These are phyloP conservation scores for Capsicum chinense DNA, from an alignment of 257 asterid species.

Conservation along the genomic window DNA sequence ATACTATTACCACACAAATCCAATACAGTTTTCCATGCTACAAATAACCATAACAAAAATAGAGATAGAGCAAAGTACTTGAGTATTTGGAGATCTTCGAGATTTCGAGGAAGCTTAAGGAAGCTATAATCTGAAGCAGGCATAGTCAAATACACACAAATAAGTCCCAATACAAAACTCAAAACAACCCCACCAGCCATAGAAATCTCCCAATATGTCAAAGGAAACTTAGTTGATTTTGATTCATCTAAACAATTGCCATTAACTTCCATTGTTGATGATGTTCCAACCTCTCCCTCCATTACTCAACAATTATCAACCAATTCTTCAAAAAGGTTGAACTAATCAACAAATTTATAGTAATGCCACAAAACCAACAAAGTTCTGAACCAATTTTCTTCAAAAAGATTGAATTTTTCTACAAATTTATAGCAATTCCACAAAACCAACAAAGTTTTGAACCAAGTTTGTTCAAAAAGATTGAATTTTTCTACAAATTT, in stretches of 20 bases:
- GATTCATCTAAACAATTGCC: conserved; percentile 22
- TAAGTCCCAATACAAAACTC: conserved; percentile 65
- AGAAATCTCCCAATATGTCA: conserved; percentile 66
- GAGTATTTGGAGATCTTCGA: conserved; percentile 81
- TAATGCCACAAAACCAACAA: neutral
- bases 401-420: neutral
- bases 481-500: too few species aligned
- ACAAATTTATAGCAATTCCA: neutral
- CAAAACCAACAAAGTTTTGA: neutral
- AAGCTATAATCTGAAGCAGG: conserved; percentile 93
- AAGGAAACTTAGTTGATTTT: conserved; percentile 51
- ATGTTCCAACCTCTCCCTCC: neutral
- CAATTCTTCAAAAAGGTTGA: neutral
- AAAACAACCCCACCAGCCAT: conserved; percentile 70
- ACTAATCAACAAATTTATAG: neutral
- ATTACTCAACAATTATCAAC: neutral
- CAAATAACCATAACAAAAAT: neutral
- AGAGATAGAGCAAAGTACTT: conserved; percentile 46
- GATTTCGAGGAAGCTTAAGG: conserved; percentile 85
- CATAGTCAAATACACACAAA: conserved; percentile 74
- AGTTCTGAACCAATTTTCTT: neutral
- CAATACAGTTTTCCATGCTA: neutral
- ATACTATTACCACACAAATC: neutral
- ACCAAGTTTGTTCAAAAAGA: too few species aligned
- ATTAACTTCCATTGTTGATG: neutral